phyloP scores from a whole-genome alignment of 805 yeast species.

The Saturnispora saitoi region DNA sequence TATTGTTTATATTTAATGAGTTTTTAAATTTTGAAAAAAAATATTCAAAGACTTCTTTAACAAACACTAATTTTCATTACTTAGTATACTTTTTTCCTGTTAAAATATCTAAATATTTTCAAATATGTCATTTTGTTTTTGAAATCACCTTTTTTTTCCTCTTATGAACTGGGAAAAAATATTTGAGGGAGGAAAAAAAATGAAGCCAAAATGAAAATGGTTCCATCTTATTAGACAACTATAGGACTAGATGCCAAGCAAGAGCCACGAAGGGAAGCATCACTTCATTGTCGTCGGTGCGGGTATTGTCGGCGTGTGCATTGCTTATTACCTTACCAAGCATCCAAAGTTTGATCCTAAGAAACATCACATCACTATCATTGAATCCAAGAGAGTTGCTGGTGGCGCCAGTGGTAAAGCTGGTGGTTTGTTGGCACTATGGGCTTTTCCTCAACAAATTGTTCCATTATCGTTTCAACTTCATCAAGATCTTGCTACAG shows the following conservation, averaged over 20 bases:
- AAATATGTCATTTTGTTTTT: too few relatives aligned
- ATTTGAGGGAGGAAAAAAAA: background rate
- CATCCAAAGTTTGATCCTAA: constrained; percentile 73
- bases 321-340: constrained; percentile 78
- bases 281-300: constrained; percentile 88
- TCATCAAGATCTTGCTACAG: constrained; percentile 74
- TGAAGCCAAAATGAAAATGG: background rate
- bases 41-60: too few relatives aligned
- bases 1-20: too few relatives aligned
- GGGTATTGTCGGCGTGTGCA: constrained; percentile 92
- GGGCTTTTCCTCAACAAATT: constrained; percentile 96
- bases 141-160: too few relatives aligned
- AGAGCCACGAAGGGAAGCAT: constrained; percentile 40
- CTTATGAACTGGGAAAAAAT: background rate
- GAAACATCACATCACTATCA: constrained; percentile 70
- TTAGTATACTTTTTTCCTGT: too few relatives aligned
- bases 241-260: background rate
- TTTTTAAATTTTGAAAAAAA: too few relatives aligned
- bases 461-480: constrained; percentile 81
- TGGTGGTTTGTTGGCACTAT: constrained; percentile 86
- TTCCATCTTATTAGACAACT: background rate
- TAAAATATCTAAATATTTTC: too few relatives aligned
- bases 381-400: constrained; percentile 88
- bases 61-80: too few relatives aligned
- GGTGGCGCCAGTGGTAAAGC: constrained; percentile 98